Percentiles rank a stretch among this genome's conserved stretches.
phyloP scores from a whole-genome alignment of 1,284 basidiomycete species.

The Coniferiporia sulphurascens region DNA sequence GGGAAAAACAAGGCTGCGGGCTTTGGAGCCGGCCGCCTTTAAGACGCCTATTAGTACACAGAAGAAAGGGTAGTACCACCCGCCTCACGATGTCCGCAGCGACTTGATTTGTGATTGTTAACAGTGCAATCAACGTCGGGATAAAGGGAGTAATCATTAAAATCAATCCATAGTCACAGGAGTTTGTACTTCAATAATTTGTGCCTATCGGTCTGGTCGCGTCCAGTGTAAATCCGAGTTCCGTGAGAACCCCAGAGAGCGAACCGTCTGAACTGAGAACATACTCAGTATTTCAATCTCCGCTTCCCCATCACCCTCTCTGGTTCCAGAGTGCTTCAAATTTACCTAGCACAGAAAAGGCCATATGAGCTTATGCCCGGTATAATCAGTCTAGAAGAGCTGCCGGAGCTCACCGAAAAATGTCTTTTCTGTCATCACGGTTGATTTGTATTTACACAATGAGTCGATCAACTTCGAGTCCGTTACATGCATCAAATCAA shows the following conservation, averaged over 20 bases:
- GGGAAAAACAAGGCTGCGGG: too few relatives aligned
- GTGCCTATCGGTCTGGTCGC: conserved; percentile 58
- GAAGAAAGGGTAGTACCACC: too few relatives aligned
- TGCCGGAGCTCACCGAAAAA: conserved; percentile 37
- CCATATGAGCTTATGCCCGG: neutral
- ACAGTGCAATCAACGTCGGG: too few relatives aligned
- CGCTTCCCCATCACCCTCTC: too few relatives aligned
- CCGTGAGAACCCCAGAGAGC: conserved; percentile 77
- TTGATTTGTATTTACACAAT: conserved; percentile 41
- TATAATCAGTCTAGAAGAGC: conserved; percentile 20
- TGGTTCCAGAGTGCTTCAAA: too few relatives aligned
- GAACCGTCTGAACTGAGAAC: conserved; percentile 61
- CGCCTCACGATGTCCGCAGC: too few relatives aligned
- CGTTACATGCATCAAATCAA: conserved; percentile 53
- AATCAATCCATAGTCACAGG: too few relatives aligned
- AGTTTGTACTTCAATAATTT: neutral
- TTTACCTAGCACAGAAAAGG: neutral
- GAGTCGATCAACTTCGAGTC: conserved; percentile 54
- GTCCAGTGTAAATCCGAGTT: conserved; percentile 70
- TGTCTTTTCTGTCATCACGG: conserved; percentile 39
- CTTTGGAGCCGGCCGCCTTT: too few relatives aligned
- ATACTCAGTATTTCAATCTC: conserved; percentile 48
- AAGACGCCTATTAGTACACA: too few relatives aligned
- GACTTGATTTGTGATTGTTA: too few relatives aligned
- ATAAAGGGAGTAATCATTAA: too few relatives aligned